Evolutionary conservation across 768 basidiomycete genomes (phyloP).

Genomic region (Mycena kentingensis): DNA sequence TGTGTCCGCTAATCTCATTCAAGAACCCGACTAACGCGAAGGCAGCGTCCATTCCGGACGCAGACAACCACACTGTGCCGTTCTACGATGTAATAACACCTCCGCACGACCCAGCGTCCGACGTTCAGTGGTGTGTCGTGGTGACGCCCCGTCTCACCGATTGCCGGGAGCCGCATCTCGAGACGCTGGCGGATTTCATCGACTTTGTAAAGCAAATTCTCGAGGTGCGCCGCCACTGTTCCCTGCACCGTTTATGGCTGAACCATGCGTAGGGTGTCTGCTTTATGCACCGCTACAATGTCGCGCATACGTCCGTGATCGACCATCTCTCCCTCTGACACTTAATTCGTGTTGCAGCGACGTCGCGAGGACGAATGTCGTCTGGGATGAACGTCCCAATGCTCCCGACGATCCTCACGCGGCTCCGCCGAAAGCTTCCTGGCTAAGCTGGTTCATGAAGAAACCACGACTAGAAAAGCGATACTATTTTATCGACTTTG

Average conservation of each 20-base stretch:
- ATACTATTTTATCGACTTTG: slow-evolving; percentile 24
- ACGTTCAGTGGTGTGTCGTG: slow-evolving; percentile 16
- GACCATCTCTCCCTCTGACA: not conserved
- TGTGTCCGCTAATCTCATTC: not conserved
- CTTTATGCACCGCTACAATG: slow-evolving; percentile 24
- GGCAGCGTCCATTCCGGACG: slow-evolving; percentile 19
- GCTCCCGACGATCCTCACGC: slow-evolving; percentile 1
- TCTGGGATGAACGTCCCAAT: slow-evolving; percentile 19
- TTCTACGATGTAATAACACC: slow-evolving; percentile 21
- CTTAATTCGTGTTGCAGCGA: slow-evolving; percentile 2
- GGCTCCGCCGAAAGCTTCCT: not conserved
- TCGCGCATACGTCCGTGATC: slow-evolving; percentile 18
- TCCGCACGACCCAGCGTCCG: not conserved
- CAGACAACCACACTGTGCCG: slow-evolving; percentile 23
- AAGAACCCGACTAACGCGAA: not conserved
- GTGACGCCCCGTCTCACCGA: slow-evolving; percentile 22
- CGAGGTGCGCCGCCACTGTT: slow-evolving; percentile 10
- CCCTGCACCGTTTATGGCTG: not conserved
- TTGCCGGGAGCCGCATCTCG: slow-evolving; percentile 13
- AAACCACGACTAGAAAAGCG: not conserved
- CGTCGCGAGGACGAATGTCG: slow-evolving; percentile 21
- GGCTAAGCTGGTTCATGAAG: slow-evolving; percentile 1
- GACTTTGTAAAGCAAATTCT: slow-evolving; percentile 19
- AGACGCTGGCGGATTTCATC: slow-evolving; percentile 15
- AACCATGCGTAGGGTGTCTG: slow-evolving; percentile 11